These are phyloP conservation scores for Tylopilus plumbeoviolaceoides DNA, from an alignment of 768 basidiomycete species.

Conservation along the genomic window DNA sequence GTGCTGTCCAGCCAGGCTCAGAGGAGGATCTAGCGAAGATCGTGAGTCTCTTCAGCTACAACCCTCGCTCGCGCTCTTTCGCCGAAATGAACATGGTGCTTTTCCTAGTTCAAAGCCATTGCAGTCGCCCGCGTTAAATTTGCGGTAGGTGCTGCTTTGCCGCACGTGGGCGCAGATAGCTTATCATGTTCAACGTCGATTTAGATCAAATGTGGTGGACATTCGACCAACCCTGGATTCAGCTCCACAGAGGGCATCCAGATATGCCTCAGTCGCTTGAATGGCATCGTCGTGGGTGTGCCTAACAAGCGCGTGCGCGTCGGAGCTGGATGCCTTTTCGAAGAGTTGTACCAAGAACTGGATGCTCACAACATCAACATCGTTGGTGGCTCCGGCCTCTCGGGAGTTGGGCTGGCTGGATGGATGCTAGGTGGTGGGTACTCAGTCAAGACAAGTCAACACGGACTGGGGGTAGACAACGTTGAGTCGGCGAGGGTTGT, in stretches of 20 bases:
- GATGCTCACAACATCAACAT: conserved; percentile 8
- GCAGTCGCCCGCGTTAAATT: conserved; percentile 6
- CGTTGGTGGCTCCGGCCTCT: conserved; percentile 23
- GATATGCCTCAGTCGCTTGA: conserved; percentile 26
- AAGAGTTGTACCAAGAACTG: conserved; percentile 26
- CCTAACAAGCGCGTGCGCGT: conserved; percentile 11
- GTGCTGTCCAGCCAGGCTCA: conserved; percentile 14
- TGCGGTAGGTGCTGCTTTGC: conserved; percentile 5
- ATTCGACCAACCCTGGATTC: conserved; percentile 26
- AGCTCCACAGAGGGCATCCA: conserved; percentile 32
- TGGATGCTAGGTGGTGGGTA: conserved; percentile 36
- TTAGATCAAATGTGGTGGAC: conserved; percentile 34
- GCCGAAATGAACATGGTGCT: neutral
- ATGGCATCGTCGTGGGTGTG: conserved; percentile 1
- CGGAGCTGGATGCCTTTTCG: conserved; percentile 29
- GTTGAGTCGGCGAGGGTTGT: conserved; percentile 26
- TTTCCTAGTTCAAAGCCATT: conserved; percentile 8
- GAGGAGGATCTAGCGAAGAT: conserved; percentile 5
- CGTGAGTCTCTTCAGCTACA: conserved; percentile 5
- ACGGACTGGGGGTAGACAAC: conserved; percentile 34
- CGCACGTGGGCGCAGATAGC: neutral
- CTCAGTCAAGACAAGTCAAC: conserved; percentile 32
- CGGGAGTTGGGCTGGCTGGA: conserved; percentile 31
- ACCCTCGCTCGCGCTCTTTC: too few species aligned
- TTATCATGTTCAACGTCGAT: neutral